Evolutionary conservation across 2,329 filamentous ascomycete genomes (phyloP), one percentile per base, ranked within the genome.

Genomic region (Neofusicoccum kwambonambiense): DNA sequence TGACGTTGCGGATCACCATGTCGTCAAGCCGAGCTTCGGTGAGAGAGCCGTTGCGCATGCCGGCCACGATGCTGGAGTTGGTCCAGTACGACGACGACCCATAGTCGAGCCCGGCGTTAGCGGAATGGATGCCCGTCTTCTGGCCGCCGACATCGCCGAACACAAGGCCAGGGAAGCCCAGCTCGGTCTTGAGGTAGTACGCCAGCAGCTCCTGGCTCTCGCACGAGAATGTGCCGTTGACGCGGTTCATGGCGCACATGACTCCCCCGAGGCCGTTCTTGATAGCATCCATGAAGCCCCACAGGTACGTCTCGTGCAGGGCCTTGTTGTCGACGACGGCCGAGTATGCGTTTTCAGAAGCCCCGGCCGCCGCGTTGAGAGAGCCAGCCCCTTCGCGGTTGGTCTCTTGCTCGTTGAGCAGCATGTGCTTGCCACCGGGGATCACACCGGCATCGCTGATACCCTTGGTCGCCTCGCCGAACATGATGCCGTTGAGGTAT

Each of bases 221-320:
- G 70, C 81, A 83, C 8, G 74, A 72, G 65, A 80, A 81, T 0
- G 77, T 78, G 47, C 39, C 77, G 70, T 82, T 82, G 57, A 78
- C 67, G 56, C 77, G 72, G 35, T 78, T 75, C 70, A 94, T 93
- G 1, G 88, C 86, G 73, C 90, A 93, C 91, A 94, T 95, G 45
- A 92, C 84, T 19, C 86, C 86, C 0, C 86, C 90, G 1, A 92
- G 90, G 13, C 90, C 90, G 3, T 88, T 89, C 54, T 84, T 85
- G 17, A 94, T 82, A 17, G 86, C 87, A 68, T 93, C 89, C 2
- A 86, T 88, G 73, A 94, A 94, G 0, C 91, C 91, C 90, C 90
- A 94, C 0, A 87, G 82, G 69, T 94, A 95, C 1, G 94, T 77
- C 75, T 91, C 89, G 71, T 91, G 89, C 67, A 90, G 73, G 0